Evolutionary conservation across 179 eudicot genomes (phyloP).

Genomic region (Corrigiola litoralis): DNA sequence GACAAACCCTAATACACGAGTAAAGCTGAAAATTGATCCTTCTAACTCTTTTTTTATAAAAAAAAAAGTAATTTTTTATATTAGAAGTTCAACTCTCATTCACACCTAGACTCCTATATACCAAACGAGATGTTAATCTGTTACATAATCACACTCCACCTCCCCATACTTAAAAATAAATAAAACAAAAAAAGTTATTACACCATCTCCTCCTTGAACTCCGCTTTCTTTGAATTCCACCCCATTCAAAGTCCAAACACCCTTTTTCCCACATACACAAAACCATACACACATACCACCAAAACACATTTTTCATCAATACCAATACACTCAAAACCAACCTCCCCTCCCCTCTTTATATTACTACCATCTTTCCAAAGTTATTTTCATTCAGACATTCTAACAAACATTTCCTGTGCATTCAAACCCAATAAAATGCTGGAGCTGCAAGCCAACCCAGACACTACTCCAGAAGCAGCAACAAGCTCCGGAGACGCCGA

Average conservation of each 20-base stretch:
- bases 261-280: neutral
- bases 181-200: neutral
- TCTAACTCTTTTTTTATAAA: no score
- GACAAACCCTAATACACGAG: no score
- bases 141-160: neutral
- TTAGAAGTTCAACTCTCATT: no score
- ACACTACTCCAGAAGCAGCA: conserved; percentile 11
- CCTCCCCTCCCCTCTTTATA: neutral
- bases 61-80: no score
- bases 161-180: neutral
- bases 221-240: conserved; percentile 17
- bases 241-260: neutral
- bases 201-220: conserved; percentile 1
- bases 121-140: no score
- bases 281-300: no score
- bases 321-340: neutral
- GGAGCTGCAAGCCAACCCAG: conserved; percentile 18
- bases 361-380: neutral
- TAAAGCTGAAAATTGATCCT: no score
- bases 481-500: conserved; percentile 19
- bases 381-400: conserved; percentile 3
- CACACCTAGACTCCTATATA: no score
- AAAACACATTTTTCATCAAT: no score
- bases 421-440: neutral
- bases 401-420: conserved; percentile 15